Evolutionary conservation across 2,329 filamentous ascomycete species (phyloP).

Genomic region (Trichoderma pleuroti): DNA sequence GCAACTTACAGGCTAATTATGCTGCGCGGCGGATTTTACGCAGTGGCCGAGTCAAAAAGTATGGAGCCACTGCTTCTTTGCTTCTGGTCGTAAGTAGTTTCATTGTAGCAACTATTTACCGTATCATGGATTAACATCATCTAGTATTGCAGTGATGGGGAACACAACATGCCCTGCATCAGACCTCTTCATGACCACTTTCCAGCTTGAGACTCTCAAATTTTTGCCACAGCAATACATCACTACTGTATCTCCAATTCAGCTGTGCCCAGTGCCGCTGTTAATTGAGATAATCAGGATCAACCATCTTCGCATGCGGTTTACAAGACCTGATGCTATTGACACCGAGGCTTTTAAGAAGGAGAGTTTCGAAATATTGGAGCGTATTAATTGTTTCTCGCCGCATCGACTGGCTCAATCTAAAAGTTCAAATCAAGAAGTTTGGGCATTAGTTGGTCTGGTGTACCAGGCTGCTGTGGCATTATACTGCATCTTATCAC

Average conservation of each 20-base stretch:
- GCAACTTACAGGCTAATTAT: neutral
- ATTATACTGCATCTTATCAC: neutral
- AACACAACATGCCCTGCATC: constrained; percentile 3
- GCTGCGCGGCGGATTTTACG: neutral
- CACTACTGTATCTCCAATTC: neutral
- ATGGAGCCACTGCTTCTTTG: neutral
- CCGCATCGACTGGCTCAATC: neutral
- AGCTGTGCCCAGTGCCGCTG: neutral
- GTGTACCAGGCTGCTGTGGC: neutral
- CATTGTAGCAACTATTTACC: neutral
- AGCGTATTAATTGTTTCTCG: neutral
- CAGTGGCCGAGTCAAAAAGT: neutral
- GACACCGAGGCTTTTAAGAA: neutral
- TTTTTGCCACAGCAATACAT: neutral
- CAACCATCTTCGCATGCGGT: neutral
- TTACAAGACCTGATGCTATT: neutral
- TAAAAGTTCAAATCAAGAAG: neutral
- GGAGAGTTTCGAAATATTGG: neutral
- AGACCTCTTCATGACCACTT: neutral
- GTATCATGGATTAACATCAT: neutral
- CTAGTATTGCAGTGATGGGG: neutral
- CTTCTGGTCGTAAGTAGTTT: neutral
- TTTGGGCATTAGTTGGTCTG: neutral
- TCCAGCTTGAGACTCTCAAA: neutral
- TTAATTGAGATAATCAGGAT: neutral